A percentile compares a stretch with the other conserved stretches of the same genome.
Conservation (phyloP, 192 early-diverging fungal genomes). For the Coemansia sp. region DNA sequence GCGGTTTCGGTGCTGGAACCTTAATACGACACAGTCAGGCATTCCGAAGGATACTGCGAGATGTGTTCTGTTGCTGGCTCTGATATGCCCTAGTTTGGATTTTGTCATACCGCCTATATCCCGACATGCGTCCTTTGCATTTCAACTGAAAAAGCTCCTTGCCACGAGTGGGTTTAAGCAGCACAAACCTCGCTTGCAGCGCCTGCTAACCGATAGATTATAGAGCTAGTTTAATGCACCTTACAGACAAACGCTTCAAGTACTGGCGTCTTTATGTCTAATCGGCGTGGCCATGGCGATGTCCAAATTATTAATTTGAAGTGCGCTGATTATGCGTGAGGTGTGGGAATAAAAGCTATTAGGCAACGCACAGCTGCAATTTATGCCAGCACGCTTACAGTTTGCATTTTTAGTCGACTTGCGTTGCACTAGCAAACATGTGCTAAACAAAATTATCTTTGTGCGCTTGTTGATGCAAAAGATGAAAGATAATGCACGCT, state of each 20-base stretch:
- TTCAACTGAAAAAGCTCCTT: not conserved
- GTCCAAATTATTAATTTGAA: not conserved
- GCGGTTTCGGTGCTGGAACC: not conserved
- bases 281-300: not conserved
- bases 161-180: not conserved
- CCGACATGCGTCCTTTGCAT: not conserved
- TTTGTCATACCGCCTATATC: not conserved
- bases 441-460: not conserved
- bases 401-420: not conserved
- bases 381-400: not conserved
- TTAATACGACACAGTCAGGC: not conserved
- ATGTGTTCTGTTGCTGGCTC: not conserved
- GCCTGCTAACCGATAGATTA: not conserved
- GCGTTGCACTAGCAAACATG: not conserved
- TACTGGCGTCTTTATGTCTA: not conserved
- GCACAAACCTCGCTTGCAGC: not conserved
- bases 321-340: not conserved
- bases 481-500: not conserved
- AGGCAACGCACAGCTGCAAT: not conserved
- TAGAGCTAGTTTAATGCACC: not conserved
- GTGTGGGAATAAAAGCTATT: not conserved
- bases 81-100: constrained; percentile 3
- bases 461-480: not conserved
- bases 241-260: not conserved
- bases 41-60: not conserved